Evolutionary conservation across 2,329 filamentous ascomycete genomes (phyloP), one percentile per base, ranked within the genome.

Genomic region (Samsoniella hepiali): DNA sequence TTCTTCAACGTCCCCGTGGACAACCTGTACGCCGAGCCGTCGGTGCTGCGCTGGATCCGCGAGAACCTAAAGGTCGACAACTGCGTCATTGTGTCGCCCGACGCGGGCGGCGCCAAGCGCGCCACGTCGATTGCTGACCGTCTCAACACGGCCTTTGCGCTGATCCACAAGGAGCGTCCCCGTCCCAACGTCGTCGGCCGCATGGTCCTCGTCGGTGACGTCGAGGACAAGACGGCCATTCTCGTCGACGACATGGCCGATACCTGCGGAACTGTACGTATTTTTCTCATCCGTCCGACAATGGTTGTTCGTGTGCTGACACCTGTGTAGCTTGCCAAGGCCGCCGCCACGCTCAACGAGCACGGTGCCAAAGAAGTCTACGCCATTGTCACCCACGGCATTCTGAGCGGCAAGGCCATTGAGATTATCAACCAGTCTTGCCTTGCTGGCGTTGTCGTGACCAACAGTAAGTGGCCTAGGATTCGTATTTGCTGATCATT

Each of bases 241-340:
- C 88, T 99, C 56, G 94, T 99, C 60, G 94, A 98, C 75, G 94
- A 98, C 75, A 97, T 98, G 92, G 93, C 93, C 38, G 94, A 98
- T 74, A 97, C 94, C 4, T 97, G 93, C 75, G 93, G 93, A 69
- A 97, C 92, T 45, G 75, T 77, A 72, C 62, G 73, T 62, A 11
- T 10, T 45, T 36, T 45, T 36, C 5, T 50, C 29, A 36, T 53
- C 6, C 13, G 51, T 5, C 17, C 13, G 4, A 29, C 1, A 34
- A 17, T 10, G 54, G 27, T 38, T 11, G 22, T 32, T 11, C 7
- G 31, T 11, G 22, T 13, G 17, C 66, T 69, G 67, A 70, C 44
- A 17, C 31, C 29, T 27, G 47, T 17, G 56, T 50, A 77, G 75
- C 81, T 84, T 38, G 81, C 80, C 75, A 98, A 98, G 80, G 95